A percentile compares a stretch with the other conserved stretches of the same genome.
Conservation (phyloP, 2,329 filamentous ascomycete species). For the Aspergillus bombycis region DNA sequence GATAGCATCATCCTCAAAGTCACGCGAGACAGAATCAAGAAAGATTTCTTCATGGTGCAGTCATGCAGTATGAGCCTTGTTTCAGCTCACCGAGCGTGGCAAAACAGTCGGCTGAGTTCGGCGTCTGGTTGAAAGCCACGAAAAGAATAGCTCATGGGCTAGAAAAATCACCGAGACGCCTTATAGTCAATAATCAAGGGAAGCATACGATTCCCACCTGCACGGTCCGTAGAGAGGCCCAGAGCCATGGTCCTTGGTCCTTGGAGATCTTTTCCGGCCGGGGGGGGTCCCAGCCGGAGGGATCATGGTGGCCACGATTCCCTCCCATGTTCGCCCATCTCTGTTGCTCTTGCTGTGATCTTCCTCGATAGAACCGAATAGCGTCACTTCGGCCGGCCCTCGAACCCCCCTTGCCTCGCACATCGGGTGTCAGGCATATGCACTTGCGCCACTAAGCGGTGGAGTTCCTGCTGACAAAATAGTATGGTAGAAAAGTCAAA, state of each 20-base stretch:
- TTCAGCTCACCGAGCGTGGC: background rate
- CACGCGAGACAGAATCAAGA: background rate
- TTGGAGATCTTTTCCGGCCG: constrained; percentile 3
- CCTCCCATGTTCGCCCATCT: background rate
- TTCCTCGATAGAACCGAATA: background rate
- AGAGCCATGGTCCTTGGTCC: background rate
- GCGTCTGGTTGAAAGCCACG: background rate
- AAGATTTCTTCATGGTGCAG: background rate
- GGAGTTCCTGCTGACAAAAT: constrained; percentile 2
- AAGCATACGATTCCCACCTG: background rate
- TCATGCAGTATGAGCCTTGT: background rate
- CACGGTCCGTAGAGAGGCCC: background rate
- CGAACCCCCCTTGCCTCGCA: constrained; percentile 16
- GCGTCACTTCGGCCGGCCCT: background rate
- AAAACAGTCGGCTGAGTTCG: background rate
- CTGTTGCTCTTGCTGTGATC: constrained; percentile 7
- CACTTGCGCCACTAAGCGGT: background rate
- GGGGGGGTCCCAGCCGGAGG: background rate
- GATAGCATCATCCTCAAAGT: background rate
- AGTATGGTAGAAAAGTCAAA: background rate
- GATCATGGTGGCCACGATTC: background rate
- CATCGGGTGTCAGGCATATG: constrained; percentile 20
- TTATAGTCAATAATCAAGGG: background rate
- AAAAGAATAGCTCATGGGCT: background rate
- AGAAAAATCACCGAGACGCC: background rate